These are phyloP conservation scores for Quercus suber DNA, from an alignment of 306 rosid species.

Conservation along the genomic window DNA sequence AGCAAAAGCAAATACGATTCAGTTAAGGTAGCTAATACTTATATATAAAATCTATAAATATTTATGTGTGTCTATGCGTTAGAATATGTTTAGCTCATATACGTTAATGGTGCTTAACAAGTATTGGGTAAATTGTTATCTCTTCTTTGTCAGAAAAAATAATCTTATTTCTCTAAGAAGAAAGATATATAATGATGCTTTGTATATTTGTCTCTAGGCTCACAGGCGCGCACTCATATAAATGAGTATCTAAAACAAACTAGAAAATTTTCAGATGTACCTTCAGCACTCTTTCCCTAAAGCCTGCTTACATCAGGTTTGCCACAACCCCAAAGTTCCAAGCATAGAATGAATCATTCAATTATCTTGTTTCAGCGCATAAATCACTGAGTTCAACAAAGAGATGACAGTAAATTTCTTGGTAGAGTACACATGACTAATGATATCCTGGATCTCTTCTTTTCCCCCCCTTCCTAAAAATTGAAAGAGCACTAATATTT, in stretches of 20 bases:
- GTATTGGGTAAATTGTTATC: neutral
- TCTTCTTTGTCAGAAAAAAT: neutral
- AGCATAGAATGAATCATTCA: neutral
- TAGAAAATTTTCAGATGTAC: neutral
- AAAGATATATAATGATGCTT: neutral
- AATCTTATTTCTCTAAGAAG: neutral
- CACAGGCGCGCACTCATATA: neutral
- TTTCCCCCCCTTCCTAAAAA: no score
- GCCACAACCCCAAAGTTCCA: neutral
- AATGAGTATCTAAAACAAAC: neutral
- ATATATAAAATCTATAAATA: neutral
- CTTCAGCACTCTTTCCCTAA: neutral
- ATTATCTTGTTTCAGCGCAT: neutral
- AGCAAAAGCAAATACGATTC: slow-evolving; percentile 13
- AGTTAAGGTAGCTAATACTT: neutral
- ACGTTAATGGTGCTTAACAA: neutral
- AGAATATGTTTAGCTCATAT: neutral
- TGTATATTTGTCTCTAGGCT: neutral
- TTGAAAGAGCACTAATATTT: no score
- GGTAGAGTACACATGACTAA: neutral
- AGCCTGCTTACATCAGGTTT: neutral
- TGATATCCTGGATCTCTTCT: neutral
- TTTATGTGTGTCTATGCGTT: neutral
- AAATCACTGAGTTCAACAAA: neutral
- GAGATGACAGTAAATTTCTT: neutral